These are phyloP conservation scores for Avena atlantica DNA, from an alignment of 176 grass and related monocot species.

Conservation along the genomic window DNA sequence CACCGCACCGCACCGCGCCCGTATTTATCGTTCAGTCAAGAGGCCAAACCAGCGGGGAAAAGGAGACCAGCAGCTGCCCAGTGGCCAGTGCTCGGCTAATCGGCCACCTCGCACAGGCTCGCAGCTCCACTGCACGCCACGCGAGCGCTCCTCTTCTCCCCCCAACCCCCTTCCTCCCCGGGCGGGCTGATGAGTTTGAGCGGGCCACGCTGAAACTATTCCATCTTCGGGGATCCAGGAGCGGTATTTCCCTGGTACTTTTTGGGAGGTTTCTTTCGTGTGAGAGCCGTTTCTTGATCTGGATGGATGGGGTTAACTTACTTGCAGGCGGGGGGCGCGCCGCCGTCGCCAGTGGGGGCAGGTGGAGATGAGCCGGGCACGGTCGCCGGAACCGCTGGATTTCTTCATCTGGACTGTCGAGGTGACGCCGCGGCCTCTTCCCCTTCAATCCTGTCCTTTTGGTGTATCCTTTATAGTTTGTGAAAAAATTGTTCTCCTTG, in stretches of 20 bases:
- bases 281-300: slow-evolving; percentile 45
- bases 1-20: neutral
- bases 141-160: neutral
- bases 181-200: slow-evolving; percentile 27
- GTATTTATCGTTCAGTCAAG: neutral
- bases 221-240: slow-evolving; percentile 11
- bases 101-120: slow-evolving; percentile 16
- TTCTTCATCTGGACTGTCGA: slow-evolving; percentile 98
- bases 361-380: slow-evolving; percentile 65
- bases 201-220: slow-evolving; percentile 3
- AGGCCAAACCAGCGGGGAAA: neutral
- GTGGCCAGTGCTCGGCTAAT: neutral
- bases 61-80: neutral
- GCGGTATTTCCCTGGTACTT: slow-evolving; percentile 10
- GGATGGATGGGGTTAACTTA: slow-evolving; percentile 24
- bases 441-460: too few species aligned
- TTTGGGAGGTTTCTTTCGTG: neutral
- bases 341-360: slow-evolving; percentile 37
- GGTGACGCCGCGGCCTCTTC: slow-evolving; percentile 36
- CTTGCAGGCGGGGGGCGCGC: slow-evolving; percentile 40
- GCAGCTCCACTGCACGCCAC: slow-evolving; percentile 1
- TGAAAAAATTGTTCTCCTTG: neutral
- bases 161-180: neutral
- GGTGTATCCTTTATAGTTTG: neutral
- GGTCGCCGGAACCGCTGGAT: slow-evolving; percentile 86